Evolutionary conservation across 805 yeast genomes (phyloP).

Genomic region (Brettanomyces naardenensis): DNA sequence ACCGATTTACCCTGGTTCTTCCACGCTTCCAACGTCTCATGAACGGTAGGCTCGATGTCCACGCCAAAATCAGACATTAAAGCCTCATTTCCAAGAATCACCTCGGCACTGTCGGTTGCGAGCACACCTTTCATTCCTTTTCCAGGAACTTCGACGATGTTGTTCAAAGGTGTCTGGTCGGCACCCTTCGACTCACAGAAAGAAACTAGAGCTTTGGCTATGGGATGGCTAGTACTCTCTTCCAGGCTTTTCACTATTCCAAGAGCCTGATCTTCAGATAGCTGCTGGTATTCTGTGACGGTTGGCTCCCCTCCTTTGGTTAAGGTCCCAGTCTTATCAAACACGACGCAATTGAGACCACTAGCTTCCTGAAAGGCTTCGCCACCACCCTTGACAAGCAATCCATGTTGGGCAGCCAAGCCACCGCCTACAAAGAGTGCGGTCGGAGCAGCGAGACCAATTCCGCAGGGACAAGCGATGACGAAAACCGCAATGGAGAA

Average conservation of each 20-base stretch:
- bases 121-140: no score
- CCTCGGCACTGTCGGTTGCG: no score
- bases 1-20: constrained; percentile 58
- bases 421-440: constrained; percentile 77
- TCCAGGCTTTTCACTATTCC: no score
- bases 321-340: constrained; percentile 75
- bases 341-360: constrained; percentile 52
- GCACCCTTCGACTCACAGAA: no score
- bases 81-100: constrained; percentile 53
- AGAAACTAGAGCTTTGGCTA: no score
- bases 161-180: no score
- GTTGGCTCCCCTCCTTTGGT: constrained; percentile 54
- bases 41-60: constrained; percentile 27
- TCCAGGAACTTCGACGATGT: no score
- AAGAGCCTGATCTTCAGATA: no score
- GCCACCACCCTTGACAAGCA: constrained; percentile 75
- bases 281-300: no score
- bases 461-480: constrained; percentile 81
- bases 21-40: constrained; percentile 40
- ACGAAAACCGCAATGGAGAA: constrained; percentile 77
- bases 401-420: constrained; percentile 68
- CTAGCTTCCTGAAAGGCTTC: constrained; percentile 77
- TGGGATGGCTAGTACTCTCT: no score
- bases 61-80: constrained; percentile 43
- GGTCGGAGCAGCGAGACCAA: constrained; percentile 80